Conservation (phyloP, 805 yeast genomes). For the Yamadazyma ubonensis region DNA sequence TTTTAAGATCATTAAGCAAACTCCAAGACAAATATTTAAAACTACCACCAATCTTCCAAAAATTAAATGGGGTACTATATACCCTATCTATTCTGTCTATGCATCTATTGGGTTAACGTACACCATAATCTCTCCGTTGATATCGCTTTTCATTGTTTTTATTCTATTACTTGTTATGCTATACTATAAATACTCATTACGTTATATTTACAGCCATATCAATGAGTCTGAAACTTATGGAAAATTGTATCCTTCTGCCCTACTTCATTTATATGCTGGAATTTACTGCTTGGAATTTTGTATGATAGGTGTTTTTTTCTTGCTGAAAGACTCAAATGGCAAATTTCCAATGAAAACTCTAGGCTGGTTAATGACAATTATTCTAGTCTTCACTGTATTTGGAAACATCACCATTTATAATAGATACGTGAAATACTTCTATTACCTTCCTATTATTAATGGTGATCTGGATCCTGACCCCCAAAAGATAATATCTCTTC, state of each 20-base stretch:
- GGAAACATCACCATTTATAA: conserved; percentile 54
- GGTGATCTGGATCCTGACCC: not conserved
- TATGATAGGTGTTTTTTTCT: conserved; percentile 69
- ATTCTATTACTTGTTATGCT: conserved; percentile 48
- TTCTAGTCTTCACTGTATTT: conserved; percentile 53
- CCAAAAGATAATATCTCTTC: not conserved
- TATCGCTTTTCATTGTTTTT: conserved; percentile 63
- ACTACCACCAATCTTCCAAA: conserved; percentile 44
- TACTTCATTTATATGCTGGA: conserved; percentile 77
- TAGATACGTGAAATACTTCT: conserved; percentile 34
- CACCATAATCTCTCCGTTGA: conserved; percentile 75
- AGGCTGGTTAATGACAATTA: conserved; percentile 51
- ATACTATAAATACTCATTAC: conserved; percentile 69
- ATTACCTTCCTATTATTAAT: conserved; percentile 23
- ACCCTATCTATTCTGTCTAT: conserved; percentile 73
- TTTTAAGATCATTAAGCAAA: conserved; percentile 41
- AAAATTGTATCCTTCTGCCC: conserved; percentile 66
- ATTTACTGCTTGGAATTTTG: conserved; percentile 78
- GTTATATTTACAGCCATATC: conserved; percentile 51
- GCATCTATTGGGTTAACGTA: conserved; percentile 79
- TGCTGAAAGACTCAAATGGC: conserved; percentile 52
- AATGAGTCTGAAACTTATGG: conserved; percentile 69
- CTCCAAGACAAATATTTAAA: conserved; percentile 59
- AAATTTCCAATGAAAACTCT: conserved; percentile 45
- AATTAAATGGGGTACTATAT: conserved; percentile 76